A percentile compares a stretch with the other conserved stretches of the same genome.
These are phyloP conservation scores for Backusella tuberculispora DNA, from an alignment of 192 early-diverging fungal genomes.

Conservation along the genomic window DNA sequence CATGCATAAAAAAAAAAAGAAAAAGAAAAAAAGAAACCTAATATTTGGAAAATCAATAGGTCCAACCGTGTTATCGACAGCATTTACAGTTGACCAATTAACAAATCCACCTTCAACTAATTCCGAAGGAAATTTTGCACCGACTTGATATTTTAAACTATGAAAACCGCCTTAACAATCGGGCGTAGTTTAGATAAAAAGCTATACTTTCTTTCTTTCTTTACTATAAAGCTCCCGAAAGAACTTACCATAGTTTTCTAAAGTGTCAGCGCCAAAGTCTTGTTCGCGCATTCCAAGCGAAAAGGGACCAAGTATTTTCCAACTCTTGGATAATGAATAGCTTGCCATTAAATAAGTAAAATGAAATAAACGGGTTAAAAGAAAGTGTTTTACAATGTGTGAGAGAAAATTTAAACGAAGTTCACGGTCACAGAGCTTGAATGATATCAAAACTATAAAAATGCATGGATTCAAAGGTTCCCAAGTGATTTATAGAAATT, in stretches of 20 bases:
- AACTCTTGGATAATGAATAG: conserved; percentile 13
- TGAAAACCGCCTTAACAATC: conserved; percentile 62
- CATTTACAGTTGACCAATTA: conserved; percentile 54
- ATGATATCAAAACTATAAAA: too few relatives aligned
- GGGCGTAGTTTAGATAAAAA: not conserved
- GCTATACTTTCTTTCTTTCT: not conserved
- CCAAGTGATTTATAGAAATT: too few relatives aligned
- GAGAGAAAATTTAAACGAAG: too few relatives aligned
- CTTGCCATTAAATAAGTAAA: not conserved
- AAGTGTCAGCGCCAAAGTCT: conserved; percentile 70
- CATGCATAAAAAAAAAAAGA: too few relatives aligned
- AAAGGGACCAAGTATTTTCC: conserved; percentile 71
- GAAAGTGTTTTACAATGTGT: too few relatives aligned
- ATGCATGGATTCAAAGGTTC: too few relatives aligned
- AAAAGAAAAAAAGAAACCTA: conserved; percentile 37
- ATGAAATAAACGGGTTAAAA: too few relatives aligned
- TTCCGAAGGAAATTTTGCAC: conserved; percentile 66
- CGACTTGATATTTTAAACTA: conserved; percentile 50
- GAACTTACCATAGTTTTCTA: conserved; percentile 67
- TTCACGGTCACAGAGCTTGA: too few relatives aligned
- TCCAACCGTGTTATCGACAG: conserved; percentile 57
- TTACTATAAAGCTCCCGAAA: not conserved
- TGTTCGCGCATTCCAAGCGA: conserved; percentile 61
- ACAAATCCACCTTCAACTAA: conserved; percentile 63
- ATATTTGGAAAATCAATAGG: conserved; percentile 50